phyloP scores from a whole-genome alignment of 441 rosid genomes.

The Viola pubescens region DNA sequence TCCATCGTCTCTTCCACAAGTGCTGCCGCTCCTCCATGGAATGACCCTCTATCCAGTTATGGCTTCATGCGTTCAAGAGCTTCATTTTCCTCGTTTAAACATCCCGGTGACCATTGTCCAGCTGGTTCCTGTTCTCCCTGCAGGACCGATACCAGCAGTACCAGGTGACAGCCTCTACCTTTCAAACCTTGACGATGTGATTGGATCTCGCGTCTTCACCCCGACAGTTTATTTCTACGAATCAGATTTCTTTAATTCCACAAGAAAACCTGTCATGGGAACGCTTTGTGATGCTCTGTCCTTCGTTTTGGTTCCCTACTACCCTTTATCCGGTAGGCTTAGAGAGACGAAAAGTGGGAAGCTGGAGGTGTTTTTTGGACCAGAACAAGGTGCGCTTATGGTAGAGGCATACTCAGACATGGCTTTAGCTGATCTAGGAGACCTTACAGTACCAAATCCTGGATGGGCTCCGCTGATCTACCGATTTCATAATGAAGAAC shows the following conservation, averaged over 20 bases:
- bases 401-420: slow-evolving; percentile 56
- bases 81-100: slow-evolving; percentile 39
- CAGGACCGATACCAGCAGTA: slow-evolving; percentile 43
- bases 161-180: slow-evolving; percentile 56
- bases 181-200: slow-evolving; percentile 75
- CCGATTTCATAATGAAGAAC: slow-evolving; percentile 55
- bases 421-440: slow-evolving; percentile 57
- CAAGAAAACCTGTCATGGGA: slow-evolving; percentile 21
- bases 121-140: slow-evolving; percentile 38
- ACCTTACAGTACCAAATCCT: slow-evolving; percentile 79
- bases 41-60: slow-evolving; percentile 11
- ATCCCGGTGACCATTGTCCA: slow-evolving; percentile 36
- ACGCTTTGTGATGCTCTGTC: slow-evolving; percentile 46
- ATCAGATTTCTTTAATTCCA: slow-evolving; percentile 15
- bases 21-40: slow-evolving; percentile 1
- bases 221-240: slow-evolving; percentile 72
- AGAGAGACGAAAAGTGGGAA: slow-evolving; percentile 60
- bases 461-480: slow-evolving; percentile 75
- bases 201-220: slow-evolving; percentile 77
- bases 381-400: slow-evolving; percentile 62
- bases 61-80: slow-evolving; percentile 56
- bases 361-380: slow-evolving; percentile 63
- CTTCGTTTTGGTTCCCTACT: slow-evolving; percentile 67
- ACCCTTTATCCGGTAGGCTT: slow-evolving; percentile 72
- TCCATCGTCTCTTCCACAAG: slow-evolving; percentile 20